Evolutionary conservation across 2,329 filamentous ascomycete genomes (phyloP).

Genomic region (Paraphaeosphaeria sporulosa): DNA sequence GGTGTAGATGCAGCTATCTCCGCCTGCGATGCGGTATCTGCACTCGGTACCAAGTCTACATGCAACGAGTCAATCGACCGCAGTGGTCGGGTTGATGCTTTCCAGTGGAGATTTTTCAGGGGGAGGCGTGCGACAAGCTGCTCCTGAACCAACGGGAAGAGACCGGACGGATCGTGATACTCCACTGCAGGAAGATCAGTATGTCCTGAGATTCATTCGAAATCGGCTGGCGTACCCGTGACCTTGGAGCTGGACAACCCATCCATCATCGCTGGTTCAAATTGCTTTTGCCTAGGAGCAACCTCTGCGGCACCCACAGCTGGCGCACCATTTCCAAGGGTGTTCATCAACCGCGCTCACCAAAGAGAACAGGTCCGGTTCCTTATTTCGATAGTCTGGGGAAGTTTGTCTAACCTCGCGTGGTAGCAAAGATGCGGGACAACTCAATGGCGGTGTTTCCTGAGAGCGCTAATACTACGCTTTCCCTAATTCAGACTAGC

Average conservation of each 20-base stretch:
- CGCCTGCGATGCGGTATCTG: constrained; percentile 55
- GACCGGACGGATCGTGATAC: constrained; percentile 90
- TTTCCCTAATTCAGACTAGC: neutral
- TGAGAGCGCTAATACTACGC: constrained; percentile 11
- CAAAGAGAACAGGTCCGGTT: constrained; percentile 13
- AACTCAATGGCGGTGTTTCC: neutral
- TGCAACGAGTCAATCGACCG: constrained; percentile 94
- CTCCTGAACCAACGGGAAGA: constrained; percentile 82
- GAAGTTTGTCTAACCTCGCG: constrained; percentile 31
- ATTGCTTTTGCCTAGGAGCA: constrained; percentile 39
- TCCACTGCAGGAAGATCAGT: constrained; percentile 70
- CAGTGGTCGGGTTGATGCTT: constrained; percentile 87
- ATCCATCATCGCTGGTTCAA: constrained; percentile 49
- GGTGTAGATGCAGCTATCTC: constrained; percentile 30
- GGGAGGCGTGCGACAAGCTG: constrained; percentile 82
- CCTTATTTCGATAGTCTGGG: constrained; percentile 15
- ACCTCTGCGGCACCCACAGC: constrained; percentile 45
- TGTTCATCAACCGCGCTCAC: constrained; percentile 42
- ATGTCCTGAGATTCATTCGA: neutral
- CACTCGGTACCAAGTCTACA: constrained; percentile 78
- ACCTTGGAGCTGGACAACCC: constrained; percentile 58
- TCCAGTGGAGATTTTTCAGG: constrained; percentile 93
- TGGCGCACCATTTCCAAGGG: constrained; percentile 48
- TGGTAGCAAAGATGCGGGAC: constrained; percentile 5
- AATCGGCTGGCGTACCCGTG: constrained; percentile 49